Evolutionary conservation across 345 rosid species (phyloP).

Genomic region (Pistacia atlantica): DNA sequence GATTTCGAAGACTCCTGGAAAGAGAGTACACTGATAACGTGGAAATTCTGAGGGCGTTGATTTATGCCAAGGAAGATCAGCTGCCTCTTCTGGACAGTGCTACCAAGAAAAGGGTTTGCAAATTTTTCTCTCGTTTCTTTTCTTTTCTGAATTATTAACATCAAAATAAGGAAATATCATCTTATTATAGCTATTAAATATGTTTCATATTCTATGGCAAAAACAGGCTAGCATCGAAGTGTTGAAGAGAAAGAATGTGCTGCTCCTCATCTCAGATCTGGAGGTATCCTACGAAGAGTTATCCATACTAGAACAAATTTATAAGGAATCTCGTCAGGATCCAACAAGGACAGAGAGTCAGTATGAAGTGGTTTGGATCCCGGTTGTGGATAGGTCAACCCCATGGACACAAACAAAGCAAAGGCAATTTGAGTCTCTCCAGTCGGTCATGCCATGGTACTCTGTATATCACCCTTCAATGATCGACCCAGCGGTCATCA

Average conservation of each 20-base stretch:
- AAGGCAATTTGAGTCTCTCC: conserved; percentile 22
- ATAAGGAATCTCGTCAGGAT: conserved; percentile 16
- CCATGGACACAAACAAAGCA: conserved; percentile 30
- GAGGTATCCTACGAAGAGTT: conserved; percentile 43
- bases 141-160: background rate
- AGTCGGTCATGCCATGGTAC: conserved; percentile 33
- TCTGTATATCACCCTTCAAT: conserved; percentile 45
- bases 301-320: conserved; percentile 19
- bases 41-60: conserved; percentile 59
- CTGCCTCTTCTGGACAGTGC: conserved; percentile 60
- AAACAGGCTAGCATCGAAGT: conserved; percentile 31
- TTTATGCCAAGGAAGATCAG: conserved; percentile 52
- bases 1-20: too few species aligned
- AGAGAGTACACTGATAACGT: conserved; percentile 55
- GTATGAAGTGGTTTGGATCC: conserved; percentile 52
- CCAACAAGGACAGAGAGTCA: background rate
- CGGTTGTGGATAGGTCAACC: conserved; percentile 35
- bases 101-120: conserved; percentile 48
- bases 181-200: too few species aligned
- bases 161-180: too few species aligned
- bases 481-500: conserved; percentile 48
- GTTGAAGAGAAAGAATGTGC: conserved; percentile 26
- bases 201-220: background rate
- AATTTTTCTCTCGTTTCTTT: background rate
- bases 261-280: conserved; percentile 41